Percentiles rank a stretch among this genome's conserved stretches.
Evolutionary conservation across 2,329 filamentous ascomycete genomes (phyloP).

Genomic region (Xylariaceae sp.): DNA sequence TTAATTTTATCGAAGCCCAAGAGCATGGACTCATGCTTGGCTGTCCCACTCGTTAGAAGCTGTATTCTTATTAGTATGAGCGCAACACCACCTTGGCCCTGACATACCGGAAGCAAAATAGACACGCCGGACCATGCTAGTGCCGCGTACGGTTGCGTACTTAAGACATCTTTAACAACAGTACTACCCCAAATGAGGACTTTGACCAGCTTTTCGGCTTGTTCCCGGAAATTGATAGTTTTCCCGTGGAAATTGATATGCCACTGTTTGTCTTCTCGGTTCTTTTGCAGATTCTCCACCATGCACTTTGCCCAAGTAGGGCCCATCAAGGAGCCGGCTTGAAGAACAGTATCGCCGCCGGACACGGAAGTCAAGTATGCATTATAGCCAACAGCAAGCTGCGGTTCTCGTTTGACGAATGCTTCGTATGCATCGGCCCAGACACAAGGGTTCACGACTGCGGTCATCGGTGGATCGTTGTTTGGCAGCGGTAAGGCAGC

Average conservation of each 20-base stretch:
- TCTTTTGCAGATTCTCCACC: neutral
- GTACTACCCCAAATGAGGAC: neutral
- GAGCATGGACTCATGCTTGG: slow-evolving; percentile 5
- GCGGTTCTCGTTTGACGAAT: no score
- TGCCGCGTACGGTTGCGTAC: slow-evolving; percentile 6
- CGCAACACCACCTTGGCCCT: neutral
- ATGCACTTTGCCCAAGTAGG: no score
- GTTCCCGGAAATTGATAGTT: neutral
- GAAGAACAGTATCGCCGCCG: no score
- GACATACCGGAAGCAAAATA: slow-evolving; percentile 4
- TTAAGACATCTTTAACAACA: slow-evolving; percentile 6
- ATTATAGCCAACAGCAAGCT: no score
- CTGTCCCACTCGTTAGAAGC: slow-evolving; percentile 4
- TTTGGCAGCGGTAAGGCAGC: no score
- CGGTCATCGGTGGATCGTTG: no score
- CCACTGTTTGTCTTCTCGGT: slow-evolving; percentile 1
- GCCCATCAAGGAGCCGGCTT: no score
- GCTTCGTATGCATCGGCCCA: no score
- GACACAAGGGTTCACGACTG: no score
- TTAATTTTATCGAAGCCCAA: neutral
- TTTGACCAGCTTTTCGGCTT: slow-evolving; percentile 7
- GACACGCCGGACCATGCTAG: slow-evolving; percentile 10
- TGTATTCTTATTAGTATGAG: neutral
- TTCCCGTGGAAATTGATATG: neutral
- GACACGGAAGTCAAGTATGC: no score